A percentile compares a stretch with the other conserved stretches of the same genome.
Evolutionary conservation across 495 filamentous ascomycete species (phyloP).

Genomic region (Xylaria nigripes): DNA sequence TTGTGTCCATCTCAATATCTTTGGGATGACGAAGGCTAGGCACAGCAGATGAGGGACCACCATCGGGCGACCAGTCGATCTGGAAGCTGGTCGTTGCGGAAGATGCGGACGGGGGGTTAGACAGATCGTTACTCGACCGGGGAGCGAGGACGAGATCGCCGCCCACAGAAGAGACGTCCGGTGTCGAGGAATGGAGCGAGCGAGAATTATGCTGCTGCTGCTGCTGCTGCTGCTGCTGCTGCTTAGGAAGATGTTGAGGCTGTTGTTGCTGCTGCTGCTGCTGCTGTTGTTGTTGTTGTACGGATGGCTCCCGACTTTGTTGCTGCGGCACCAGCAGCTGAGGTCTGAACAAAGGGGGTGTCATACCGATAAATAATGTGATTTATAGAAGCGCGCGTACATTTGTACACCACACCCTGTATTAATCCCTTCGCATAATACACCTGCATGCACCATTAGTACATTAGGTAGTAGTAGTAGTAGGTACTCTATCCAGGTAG

Average conservation of each 20-base stretch:
- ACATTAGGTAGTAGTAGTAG: too few relatives aligned
- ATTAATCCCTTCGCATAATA: too few relatives aligned
- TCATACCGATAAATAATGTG: background rate
- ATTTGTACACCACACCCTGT: background rate
- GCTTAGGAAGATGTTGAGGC: too few relatives aligned
- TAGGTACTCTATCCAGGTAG: too few relatives aligned
- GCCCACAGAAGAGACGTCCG: slow-evolving; percentile 15
- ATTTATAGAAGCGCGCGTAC: background rate
- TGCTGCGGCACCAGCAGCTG: slow-evolving; percentile 2
- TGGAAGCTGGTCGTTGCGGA: slow-evolving; percentile 28
- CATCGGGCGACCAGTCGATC: slow-evolving; percentile 25
- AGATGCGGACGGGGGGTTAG: slow-evolving; percentile 24
- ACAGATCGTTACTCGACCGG: slow-evolving; percentile 15
- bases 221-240: background rate
- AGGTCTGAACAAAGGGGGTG: slow-evolving; percentile 9
- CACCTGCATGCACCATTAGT: too few relatives aligned
- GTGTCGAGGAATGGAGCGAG: background rate
- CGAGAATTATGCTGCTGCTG: background rate
- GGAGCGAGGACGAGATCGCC: slow-evolving; percentile 16
- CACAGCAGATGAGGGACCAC: slow-evolving; percentile 18
- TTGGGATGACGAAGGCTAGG: slow-evolving; percentile 22
- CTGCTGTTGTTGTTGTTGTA: too few relatives aligned
- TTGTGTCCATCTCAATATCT: slow-evolving; percentile 43
- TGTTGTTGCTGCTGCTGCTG: background rate
- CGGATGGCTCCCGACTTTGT: background rate